Conservation (phyloP, 164 flowering plant genomes). For the Annona squamosa region DNA sequence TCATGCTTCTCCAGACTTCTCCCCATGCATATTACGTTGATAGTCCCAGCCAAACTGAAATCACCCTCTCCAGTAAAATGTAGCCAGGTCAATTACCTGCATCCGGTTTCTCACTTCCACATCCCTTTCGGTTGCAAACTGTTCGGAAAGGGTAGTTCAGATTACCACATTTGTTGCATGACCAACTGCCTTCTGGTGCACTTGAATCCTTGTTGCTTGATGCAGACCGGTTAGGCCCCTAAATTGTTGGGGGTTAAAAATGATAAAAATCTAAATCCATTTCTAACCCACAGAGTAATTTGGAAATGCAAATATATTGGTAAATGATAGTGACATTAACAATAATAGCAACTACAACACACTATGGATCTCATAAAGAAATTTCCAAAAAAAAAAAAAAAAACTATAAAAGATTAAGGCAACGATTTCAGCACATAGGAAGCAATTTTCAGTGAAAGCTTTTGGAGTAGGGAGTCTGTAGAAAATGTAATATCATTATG, state of each 20-base stretch:
- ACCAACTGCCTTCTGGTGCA: conserved; percentile 43
- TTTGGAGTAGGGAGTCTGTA: too few relatives aligned
- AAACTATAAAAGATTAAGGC: too few relatives aligned
- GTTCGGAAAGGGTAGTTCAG: conserved; percentile 41
- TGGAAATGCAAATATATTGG: neutral
- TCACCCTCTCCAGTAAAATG: neutral
- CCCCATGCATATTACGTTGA: too few relatives aligned
- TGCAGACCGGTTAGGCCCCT: conserved; percentile 24
- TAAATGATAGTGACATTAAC: too few relatives aligned
- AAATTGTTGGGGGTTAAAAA: conserved; percentile 2
- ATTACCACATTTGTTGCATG: conserved; percentile 35
- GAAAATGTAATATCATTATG: too few relatives aligned
- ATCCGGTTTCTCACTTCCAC: conserved; percentile 28
- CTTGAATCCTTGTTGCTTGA: conserved; percentile 11
- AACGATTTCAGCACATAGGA: too few relatives aligned
- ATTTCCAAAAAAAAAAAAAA: too few relatives aligned
- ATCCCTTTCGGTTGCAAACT: conserved; percentile 40
- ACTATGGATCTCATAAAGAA: too few relatives aligned
- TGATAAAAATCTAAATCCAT: neutral
- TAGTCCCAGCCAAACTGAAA: neutral
- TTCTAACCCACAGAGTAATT: too few relatives aligned
- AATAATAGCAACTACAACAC: too few relatives aligned
- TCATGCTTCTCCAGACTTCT: conserved; percentile 1
- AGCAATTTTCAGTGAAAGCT: too few relatives aligned
- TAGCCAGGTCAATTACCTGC: conserved; percentile 9